These are phyloP conservation scores for Colletotrichum navitas DNA, from an alignment of 2,329 filamentous ascomycete species.

Conservation along the genomic window DNA sequence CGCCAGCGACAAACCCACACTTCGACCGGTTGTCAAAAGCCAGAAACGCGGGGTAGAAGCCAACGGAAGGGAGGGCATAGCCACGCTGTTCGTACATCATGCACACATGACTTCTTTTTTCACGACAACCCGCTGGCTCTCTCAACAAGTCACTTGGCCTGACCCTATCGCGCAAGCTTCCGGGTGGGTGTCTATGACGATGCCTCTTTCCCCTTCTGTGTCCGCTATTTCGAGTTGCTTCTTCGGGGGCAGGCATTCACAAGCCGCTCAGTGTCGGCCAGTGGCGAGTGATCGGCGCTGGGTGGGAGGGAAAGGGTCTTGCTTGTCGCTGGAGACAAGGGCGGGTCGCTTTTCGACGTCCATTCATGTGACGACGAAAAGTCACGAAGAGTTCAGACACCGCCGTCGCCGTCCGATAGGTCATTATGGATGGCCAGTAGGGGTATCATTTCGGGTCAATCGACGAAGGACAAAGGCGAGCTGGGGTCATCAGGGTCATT, in stretches of 20 bases:
- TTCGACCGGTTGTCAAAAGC: constrained; percentile 3
- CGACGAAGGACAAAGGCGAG: background rate
- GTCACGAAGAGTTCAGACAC: background rate
- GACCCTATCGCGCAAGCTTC: background rate
- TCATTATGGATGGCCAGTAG: background rate
- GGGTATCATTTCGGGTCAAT: background rate
- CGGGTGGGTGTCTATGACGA: constrained; percentile 4
- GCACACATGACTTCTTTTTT: constrained; percentile 4
- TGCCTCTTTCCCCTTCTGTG: background rate
- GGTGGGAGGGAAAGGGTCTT: constrained; percentile 13
- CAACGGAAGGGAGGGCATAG: constrained; percentile 32
- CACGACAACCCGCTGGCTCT: constrained; percentile 17
- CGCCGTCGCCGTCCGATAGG: background rate
- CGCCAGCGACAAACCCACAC: constrained; percentile 14
- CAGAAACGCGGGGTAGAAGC: constrained; percentile 33
- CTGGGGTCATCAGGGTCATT: no score
- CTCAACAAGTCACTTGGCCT: background rate
- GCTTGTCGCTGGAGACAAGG: constrained; percentile 12
- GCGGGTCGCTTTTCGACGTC: background rate
- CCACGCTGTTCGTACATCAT: constrained; percentile 21
- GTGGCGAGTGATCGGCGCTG: constrained; percentile 11
- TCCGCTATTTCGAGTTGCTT: background rate
- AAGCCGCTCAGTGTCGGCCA: constrained; percentile 6
- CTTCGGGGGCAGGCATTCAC: background rate
- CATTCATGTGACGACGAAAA: constrained; percentile 12